Evolutionary conservation across 2,329 filamentous ascomycete genomes (phyloP), one percentile per base, ranked within the genome.

Genomic region (Aspergillus viridinutans): DNA sequence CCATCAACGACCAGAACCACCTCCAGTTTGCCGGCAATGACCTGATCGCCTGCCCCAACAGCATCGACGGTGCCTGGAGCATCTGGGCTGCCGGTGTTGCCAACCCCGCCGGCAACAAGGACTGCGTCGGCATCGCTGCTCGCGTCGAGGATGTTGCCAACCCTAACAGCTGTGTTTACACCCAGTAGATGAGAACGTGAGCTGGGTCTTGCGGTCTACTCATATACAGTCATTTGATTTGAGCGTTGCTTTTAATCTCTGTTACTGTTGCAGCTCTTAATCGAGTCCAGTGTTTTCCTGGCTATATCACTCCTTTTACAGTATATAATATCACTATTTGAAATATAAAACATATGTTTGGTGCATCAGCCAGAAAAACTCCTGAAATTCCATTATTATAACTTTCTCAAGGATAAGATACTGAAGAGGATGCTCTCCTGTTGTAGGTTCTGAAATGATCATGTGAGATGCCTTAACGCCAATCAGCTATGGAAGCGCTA

Each of bases 11-110:
- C 57, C 29, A 35, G 29, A 73, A 71, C 58, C 65, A 81, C 64
- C 75, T 87, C 38, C 71, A 68, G 53, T 81, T 85, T 61, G 68
- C 72, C 35, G 77, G 76, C 48, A 58, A 58, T 2, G 67, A 71
- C 56, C 76, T 85, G 65, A 65, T 82, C 52, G 83, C 83, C 23
- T 87, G 84, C 76, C 81, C 83, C 42, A 71, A 70, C 63, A 70
- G 72, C 64, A 66, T 73, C 55, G 73, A 77, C 2, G 76, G 72
- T 5, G 70, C 78, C 20, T 83, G 75, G 60, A 69, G 66, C 60
- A 70, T 72, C 56, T 72, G 69, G 69, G 67, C 61, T 8, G 60
- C 65, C 29, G 70, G 69, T 21, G 56, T 68, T 12, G 32, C 57
- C 14, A 69, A 68, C 59, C 70, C 69, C 4, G 70, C 29, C 29